Evolutionary conservation across 306 rosid genomes (phyloP).

Genomic region (Alnus glutinosa): DNA sequence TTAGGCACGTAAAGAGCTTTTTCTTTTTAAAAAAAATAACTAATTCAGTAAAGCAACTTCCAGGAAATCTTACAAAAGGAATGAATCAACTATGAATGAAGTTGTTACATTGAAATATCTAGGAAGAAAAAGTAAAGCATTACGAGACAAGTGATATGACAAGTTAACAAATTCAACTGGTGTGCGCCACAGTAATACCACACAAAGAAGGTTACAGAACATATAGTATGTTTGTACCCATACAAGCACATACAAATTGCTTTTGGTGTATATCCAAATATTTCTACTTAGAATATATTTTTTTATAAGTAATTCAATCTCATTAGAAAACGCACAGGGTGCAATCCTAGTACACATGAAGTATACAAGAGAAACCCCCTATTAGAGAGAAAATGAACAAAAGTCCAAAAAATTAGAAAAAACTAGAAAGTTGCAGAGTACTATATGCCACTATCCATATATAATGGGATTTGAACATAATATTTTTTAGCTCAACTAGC

Average conservation of each 20-base stretch:
- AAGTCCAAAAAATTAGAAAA: too few species aligned
- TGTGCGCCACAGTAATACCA: not conserved
- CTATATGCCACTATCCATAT: too few species aligned
- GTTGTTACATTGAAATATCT: not conserved
- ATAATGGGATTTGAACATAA: too few species aligned
- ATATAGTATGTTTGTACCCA: not conserved
- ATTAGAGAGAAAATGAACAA: not conserved
- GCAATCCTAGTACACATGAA: too few species aligned
- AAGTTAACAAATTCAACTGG: not conserved
- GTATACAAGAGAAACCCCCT: not conserved
- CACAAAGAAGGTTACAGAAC: not conserved
- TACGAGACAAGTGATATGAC: not conserved
- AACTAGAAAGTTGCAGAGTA: too few species aligned
- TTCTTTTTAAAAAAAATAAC: not conserved
- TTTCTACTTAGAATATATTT: not conserved
- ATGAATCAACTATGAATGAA: constrained; percentile 3
- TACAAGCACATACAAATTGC: not conserved
- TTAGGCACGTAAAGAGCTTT: not conserved
- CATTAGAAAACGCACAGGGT: too few species aligned
- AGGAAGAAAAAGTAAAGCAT: constrained; percentile 12
- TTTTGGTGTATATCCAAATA: not conserved
- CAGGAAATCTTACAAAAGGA: constrained; percentile 11
- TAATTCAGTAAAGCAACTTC: not conserved
- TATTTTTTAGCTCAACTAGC: too few species aligned
- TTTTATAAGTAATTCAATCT: too few species aligned